A percentile compares a stretch with the other conserved stretches of the same genome.
Evolutionary conservation across 2,329 filamentous ascomycete genomes (phyloP).

Genomic region (Aspergillus sp.): DNA sequence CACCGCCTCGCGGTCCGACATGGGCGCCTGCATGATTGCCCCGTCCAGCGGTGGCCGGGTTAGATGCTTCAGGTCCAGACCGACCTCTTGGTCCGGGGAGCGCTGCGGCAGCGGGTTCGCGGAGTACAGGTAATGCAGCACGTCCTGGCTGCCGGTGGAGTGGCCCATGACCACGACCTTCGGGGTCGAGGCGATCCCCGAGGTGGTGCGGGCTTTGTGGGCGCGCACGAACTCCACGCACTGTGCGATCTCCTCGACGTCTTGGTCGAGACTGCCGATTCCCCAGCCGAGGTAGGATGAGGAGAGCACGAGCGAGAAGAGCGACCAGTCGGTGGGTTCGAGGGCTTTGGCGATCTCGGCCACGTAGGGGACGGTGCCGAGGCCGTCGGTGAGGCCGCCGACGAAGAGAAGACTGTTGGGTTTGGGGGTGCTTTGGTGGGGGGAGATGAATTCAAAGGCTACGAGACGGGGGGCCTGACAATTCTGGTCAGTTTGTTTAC

Average conservation of each 20-base stretch:
- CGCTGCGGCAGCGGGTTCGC: conserved; percentile 36
- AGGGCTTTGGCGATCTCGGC: conserved; percentile 50
- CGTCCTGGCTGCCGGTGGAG: conserved; percentile 68
- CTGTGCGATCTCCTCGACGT: conserved; percentile 54
- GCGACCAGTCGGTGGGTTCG: conserved; percentile 50
- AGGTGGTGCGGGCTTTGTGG: conserved; percentile 34
- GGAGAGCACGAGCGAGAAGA: conserved; percentile 52
- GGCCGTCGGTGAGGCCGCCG: conserved; percentile 59
- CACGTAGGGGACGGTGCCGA: conserved; percentile 56
- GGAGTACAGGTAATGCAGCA: conserved; percentile 61
- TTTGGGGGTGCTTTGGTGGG: conserved; percentile 26
- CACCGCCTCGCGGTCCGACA: conserved; percentile 71
- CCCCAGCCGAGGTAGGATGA: conserved; percentile 59
- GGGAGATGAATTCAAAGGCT: conserved; percentile 41
- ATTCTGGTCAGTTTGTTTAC: conserved; percentile 5
- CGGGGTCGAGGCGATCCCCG: conserved; percentile 25
- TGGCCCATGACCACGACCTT: conserved; percentile 69
- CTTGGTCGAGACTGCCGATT: conserved; percentile 50
- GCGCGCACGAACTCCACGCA: conserved; percentile 53
- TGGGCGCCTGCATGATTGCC: conserved; percentile 75
- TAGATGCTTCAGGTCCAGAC: conserved; percentile 27
- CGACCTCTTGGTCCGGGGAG: conserved; percentile 23
- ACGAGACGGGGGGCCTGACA: conserved; percentile 38
- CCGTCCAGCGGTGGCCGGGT: conserved; percentile 63
- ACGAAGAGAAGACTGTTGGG: conserved; percentile 57